These are phyloP conservation scores for Chalara sp. DNA, from an alignment of 2,329 filamentous ascomycete species.

Conservation along the genomic window DNA sequence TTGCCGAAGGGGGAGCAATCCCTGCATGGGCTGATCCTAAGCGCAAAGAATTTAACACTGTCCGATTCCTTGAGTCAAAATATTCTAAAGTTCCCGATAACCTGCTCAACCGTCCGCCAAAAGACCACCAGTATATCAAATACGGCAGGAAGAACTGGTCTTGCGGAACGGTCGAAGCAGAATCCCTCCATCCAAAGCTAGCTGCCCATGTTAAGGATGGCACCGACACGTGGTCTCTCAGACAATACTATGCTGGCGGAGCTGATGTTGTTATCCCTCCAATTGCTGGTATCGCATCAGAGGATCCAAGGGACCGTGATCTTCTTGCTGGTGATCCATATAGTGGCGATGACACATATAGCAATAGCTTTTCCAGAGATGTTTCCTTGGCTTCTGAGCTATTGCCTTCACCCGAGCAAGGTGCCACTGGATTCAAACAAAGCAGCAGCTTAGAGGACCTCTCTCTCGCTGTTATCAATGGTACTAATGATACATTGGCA, in stretches of 20 bases:
- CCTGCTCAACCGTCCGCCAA: slow-evolving; percentile 10
- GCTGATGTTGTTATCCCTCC: slow-evolving; percentile 9
- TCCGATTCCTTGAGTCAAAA: slow-evolving; percentile 12
- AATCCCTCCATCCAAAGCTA: slow-evolving; percentile 18
- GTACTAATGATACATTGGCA: too few relatives aligned
- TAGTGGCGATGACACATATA: neutral
- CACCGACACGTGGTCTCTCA: slow-evolving; percentile 10
- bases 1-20: too few relatives aligned
- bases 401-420: too few relatives aligned
- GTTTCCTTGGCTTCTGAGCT: too few relatives aligned
- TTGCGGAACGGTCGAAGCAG: neutral
- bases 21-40: slow-evolving; percentile 14
- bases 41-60: slow-evolving; percentile 14
- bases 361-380: neutral
- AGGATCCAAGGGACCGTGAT: neutral
- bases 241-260: slow-evolving; percentile 14
- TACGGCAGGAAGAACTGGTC: neutral
- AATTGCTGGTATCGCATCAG: slow-evolving; percentile 16
- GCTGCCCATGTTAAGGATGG: slow-evolving; percentile 15
- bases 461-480: too few relatives aligned
- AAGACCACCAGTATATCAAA: slow-evolving; percentile 12
- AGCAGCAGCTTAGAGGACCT: neutral
- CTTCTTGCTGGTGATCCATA: too few relatives aligned
- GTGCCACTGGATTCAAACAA: neutral
- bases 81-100: slow-evolving; percentile 12